A percentile compares a stretch with the other conserved stretches of the same genome.
Evolutionary conservation across 345 rosid genomes (phyloP).

Genomic region (Aquilaria yunnanensis): DNA sequence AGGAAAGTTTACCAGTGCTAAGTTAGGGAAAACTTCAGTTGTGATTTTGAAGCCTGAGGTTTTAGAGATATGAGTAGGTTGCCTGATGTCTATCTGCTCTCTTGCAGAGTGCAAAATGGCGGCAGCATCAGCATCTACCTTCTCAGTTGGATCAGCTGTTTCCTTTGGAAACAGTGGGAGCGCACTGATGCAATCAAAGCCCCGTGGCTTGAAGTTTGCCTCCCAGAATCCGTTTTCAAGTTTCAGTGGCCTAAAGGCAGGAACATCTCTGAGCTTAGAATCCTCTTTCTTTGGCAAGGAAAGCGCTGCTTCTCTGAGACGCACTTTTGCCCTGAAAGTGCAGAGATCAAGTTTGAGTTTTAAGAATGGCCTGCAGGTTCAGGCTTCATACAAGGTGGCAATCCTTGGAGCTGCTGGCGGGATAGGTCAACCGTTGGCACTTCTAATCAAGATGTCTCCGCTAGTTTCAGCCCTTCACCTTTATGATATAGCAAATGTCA

Average conservation of each 20-base stretch:
- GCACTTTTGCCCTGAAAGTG: constrained; percentile 32
- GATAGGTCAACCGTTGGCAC: constrained; percentile 84
- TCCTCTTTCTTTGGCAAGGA: constrained; percentile 55
- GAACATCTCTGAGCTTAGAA: constrained; percentile 37
- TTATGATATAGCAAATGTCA: constrained; percentile 87
- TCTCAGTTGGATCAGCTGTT: constrained; percentile 49
- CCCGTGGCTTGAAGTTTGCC: constrained; percentile 29
- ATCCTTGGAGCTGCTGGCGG: constrained; percentile 95
- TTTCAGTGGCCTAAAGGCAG: constrained; percentile 60
- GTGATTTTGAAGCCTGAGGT: no score
- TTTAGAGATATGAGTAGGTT: no score
- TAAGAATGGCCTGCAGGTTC: constrained; percentile 38
- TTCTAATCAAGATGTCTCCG: constrained; percentile 92
- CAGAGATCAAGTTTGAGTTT: constrained; percentile 26
- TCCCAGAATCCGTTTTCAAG: constrained; percentile 32
- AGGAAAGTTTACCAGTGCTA: no score
- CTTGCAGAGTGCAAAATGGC: constrained; percentile 46
- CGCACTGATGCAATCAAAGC: constrained; percentile 35
- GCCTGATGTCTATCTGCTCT: background rate
- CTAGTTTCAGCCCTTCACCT: constrained; percentile 73
- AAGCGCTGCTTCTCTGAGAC: constrained; percentile 35
- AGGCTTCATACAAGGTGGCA: constrained; percentile 83
- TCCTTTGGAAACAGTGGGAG: constrained; percentile 39
- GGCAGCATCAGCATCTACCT: constrained; percentile 52
- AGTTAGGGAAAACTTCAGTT: no score